Evolutionary conservation across 2,329 filamentous ascomycete genomes (phyloP), one percentile per base, ranked within the genome.

Genomic region (Fusarium nodosum): DNA sequence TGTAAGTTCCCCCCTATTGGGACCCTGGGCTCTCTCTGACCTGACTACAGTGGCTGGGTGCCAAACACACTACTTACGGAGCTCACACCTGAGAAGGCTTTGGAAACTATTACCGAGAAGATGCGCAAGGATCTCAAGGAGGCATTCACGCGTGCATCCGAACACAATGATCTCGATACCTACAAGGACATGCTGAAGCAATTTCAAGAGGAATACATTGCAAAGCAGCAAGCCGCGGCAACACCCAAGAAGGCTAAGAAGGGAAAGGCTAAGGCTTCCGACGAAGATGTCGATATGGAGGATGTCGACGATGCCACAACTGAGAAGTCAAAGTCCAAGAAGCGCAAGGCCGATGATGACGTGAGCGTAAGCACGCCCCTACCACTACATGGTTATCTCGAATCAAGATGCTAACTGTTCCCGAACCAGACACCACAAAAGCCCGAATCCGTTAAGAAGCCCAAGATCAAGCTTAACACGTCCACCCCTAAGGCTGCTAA

Each of bases 291-390:
- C 12, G 88, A 90, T 6, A 90, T 91, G 84, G 84, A 83, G 42
- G 89, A 91, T 68, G 82, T 79, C 34, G 88, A 90, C 28, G 86
- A 87, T 28, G 84, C 83, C 34, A 76, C 79, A 74, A 36, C 62
- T 11, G 73, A 75, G 24, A 97, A 97, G 87, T 91, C 93, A 76
- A 81, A 81, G 69, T 75, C 79, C 9, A 83, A 83, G 87, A 97
- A 97, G 86, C 91, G 94, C 75, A 97, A 97, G 88, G 94, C 94
- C 72, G 92, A 89, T 16, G 93, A 97, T 58, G 89, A 89, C n/a
- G 86, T 85, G 26, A 91, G 81, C 63, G 81, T 83, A 70, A 77
- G 78, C 68, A 42, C 15, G 16, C n/a, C 8, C 36, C 22, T 24
- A 24, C 6, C 24, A 24, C 20, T 11, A 18, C 16, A 20, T 38